Evolutionary conservation across 495 filamentous ascomycete genomes (phyloP), one percentile per base, ranked within the genome.

Genomic region (Physcia stellaris): DNA sequence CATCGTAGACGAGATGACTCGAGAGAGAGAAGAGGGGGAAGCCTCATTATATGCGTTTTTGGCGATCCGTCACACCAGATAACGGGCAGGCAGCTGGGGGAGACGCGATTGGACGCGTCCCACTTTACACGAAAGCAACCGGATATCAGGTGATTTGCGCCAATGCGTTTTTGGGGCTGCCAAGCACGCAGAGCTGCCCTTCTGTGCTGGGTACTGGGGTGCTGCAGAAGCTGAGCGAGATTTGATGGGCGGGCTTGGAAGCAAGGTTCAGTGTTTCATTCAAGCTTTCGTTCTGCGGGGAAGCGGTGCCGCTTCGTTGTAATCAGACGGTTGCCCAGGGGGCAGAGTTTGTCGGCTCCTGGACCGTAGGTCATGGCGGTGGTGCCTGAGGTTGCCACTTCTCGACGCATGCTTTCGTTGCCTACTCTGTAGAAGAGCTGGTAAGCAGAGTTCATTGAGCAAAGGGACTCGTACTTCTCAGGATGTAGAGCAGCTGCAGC

Each of bases 131-230:
- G 41, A 24, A n/a, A n/a, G n/a, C n/a, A n/a, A n/a, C n/a, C n/a
- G n/a, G n/a, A n/a, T 24, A 44, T 49, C 46, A 49, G 18, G 24
- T 49, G 46, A 49, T 38, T 15, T n/a, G 12, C 13, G n/a, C n/a
- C n/a, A n/a, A n/a, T n/a, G n/a, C n/a, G n/a, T n/a, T n/a, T n/a
- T n/a, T n/a, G n/a, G n/a, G n/a, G n/a, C n/a, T n/a, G n/a, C n/a
- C n/a, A n/a, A n/a, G n/a, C n/a, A n/a, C n/a, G n/a, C n/a, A n/a
- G n/a, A n/a, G n/a, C n/a, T n/a, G n/a, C n/a, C n/a, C n/a, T n/a
- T n/a, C n/a, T n/a, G n/a, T n/a, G n/a, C n/a, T n/a, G n/a, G n/a
- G n/a, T n/a, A n/a, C n/a, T n/a, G n/a, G n/a, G n/a, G n/a, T n/a
- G n/a, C n/a, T n/a, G n/a, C n/a, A n/a, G n/a, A 9, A 18, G 34